Conservation (phyloP, 495 filamentous ascomycete species). For the Collariella sp. region DNA sequence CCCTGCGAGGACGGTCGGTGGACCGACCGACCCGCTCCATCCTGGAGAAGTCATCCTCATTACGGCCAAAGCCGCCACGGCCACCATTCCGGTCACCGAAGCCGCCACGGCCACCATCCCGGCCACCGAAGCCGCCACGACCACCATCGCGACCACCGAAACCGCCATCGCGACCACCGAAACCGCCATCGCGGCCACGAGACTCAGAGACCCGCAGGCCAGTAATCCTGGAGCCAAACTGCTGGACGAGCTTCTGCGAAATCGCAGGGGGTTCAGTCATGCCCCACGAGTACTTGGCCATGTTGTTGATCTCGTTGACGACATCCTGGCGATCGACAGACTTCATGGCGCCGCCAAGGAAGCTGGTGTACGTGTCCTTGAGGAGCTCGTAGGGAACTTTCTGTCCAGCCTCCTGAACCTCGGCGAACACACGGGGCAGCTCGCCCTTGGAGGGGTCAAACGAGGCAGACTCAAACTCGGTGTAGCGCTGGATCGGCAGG, state of each 20-base stretch:
- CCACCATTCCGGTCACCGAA: slow-evolving; percentile 10
- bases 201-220: slow-evolving; percentile 35
- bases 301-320: slow-evolving; percentile 53
- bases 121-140: slow-evolving; percentile 12
- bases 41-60: slow-evolving; percentile 1
- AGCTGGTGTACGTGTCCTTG: slow-evolving; percentile 28
- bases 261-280: slow-evolving; percentile 51
- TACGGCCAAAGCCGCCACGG: slow-evolving; percentile 12
- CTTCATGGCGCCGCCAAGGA: slow-evolving; percentile 44
- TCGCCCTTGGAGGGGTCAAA: slow-evolving; percentile 37
- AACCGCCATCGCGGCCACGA: background rate
- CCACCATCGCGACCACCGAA: slow-evolving; percentile 7
- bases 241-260: slow-evolving; percentile 29
- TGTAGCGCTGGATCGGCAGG: slow-evolving; percentile 59
- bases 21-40: slow-evolving; percentile 10
- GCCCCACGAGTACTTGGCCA: slow-evolving; percentile 52
- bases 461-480: slow-evolving; percentile 35
- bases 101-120: slow-evolving; percentile 4
- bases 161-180: too few species aligned
- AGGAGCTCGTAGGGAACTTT: slow-evolving; percentile 29
- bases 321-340: slow-evolving; percentile 28
- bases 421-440: slow-evolving; percentile 32
- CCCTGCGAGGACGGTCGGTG: too few species aligned
- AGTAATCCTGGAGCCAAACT: slow-evolving; percentile 36
- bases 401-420: slow-evolving; percentile 28